Base-by-base conservation (phyloP, 1,139 yeast species). In the Candida smagusa region DNA sequence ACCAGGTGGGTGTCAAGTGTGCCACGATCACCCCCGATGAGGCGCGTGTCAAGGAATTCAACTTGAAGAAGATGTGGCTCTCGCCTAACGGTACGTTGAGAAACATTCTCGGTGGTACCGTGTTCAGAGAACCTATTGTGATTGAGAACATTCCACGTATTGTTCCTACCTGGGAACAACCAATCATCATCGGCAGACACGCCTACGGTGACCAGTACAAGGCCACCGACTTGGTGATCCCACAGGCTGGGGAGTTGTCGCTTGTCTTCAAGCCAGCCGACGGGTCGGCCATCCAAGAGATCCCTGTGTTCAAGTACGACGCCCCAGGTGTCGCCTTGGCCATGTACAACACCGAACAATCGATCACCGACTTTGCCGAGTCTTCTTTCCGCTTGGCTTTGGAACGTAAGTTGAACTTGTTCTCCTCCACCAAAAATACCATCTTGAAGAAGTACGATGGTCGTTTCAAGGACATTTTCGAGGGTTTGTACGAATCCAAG, bases 21-120 rank as follows among this genome's bases (percentile, higher is more conserved):
- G 94, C 94, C 42, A 84, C 94, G 31, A 84, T 84, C 52, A 84
- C 94, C 2, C 94, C 94, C 2, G 94, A 84, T 58, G 94, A 84
- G 61, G 82, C 79, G 30, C 75, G 94, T 64, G 92, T 84, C 34
- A 70, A 80, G 54, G 94, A 84, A 57, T 84, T 83, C 56, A 68
- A 73, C 36, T 69, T 84, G 60, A 81, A 82, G 60, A 79, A 84
- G 59, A 84, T 84, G 94, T 84, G 92, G 92, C 73, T 80, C 43
- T 83, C 90, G 12, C 94, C 94, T 50, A 84, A 84, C 58, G 94
- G 94, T 47, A 84, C 94, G 27, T 82, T 84, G 54, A 75, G 94
- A 70, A 84, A 84, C 61, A 82, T 84, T 43, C 65, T 84, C 41
- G 87, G 87, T 31, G 94, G 94, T 48, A 84, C 94, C 31, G 94